Base-by-base conservation (phyloP, 2,329 filamentous ascomycete genomes). In the Stagonosporopsis tanaceti region DNA sequence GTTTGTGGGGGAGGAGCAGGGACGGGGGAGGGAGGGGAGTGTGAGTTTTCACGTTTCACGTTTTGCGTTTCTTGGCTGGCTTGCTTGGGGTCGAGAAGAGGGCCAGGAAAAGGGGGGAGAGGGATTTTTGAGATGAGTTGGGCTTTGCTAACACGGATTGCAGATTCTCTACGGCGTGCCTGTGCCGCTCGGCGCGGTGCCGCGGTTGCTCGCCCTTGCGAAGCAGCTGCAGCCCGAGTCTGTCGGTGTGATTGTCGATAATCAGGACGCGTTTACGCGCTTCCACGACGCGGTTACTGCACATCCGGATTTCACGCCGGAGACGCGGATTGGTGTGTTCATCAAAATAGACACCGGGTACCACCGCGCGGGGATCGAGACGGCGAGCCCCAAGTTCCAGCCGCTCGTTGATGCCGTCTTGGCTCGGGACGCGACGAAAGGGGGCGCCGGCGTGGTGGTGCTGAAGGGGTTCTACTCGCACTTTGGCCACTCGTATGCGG, bases 291-390 rank as follows among this genome's bases (percentile, higher is more conserved):
- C 76, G 79, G 25, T 61, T 14, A 32, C 14, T 2, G 12, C 40
- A 17, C 48, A 53, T 20, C 25, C 48, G 1, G 41, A 25, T 5
- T 50, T 37, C 24, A 28, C 32, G 2, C 47, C 39, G 4, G 17
- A 48, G 24, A 57, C 53, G 11, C 37, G 60, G 2, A 84, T 87
- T 3, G 80, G 80, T 0, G 79, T 90, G 14, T 91, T 88, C 68
- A 78, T 93, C 67, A 93, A 93, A 67, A 84, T 94, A 37, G 90
- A 94, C 71, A 87, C 90, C 47, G 89, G 90, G 11, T 87, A 87
- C 64, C 82, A 87, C 67, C 87, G 91, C 15, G 90, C 91, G 0
- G 91, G 91, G 20, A 81, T 92, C 0, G 68, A 79, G 1, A 82
- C 85, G 0, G 71, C 77, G 6, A 84, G 85, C 0, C 64, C 75